Conservation (phyloP, 1,139 yeast species). For the Scheffersomyces illinoinensis region DNA sequence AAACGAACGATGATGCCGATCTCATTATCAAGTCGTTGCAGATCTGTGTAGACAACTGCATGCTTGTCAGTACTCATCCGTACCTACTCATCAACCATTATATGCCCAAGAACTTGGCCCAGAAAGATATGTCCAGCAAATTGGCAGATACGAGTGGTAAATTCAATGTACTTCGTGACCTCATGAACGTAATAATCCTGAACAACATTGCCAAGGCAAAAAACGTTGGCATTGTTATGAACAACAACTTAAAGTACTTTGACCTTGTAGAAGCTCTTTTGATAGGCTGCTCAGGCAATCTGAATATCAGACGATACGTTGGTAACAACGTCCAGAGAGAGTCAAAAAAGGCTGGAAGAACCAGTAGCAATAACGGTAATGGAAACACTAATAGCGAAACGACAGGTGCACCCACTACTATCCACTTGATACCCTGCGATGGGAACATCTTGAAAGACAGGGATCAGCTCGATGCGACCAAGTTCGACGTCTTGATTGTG, state of each 20-base stretch:
- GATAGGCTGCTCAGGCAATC: conserved; percentile 64
- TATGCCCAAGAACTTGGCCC: conserved; percentile 77
- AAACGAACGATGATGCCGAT: conserved; percentile 57
- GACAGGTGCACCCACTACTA: conserved; percentile 18
- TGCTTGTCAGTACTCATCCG: conserved; percentile 85
- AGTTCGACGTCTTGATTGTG: conserved; percentile 65
- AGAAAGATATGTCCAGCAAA: conserved; percentile 74
- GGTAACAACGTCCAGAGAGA: conserved; percentile 56
- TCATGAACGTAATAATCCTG: conserved; percentile 45
- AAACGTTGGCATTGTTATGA: conserved; percentile 39
- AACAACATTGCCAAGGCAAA: conserved; percentile 45
- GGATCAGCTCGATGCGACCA: conserved; percentile 22
- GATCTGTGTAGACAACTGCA: conserved; percentile 73
- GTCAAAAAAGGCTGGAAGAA: conserved; percentile 25
- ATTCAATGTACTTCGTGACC: conserved; percentile 66
- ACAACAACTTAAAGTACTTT: conserved; percentile 46
- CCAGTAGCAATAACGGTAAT: conserved; percentile 6
- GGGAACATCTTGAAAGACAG: conserved; percentile 32
- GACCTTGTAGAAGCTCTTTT: conserved; percentile 80
- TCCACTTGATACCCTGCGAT: conserved; percentile 49
- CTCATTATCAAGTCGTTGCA: conserved; percentile 68
- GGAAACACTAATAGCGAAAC: conserved; percentile 3
- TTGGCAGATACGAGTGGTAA: conserved; percentile 86
- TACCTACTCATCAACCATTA: conserved; percentile 81
- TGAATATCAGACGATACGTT: conserved; percentile 58